Evolutionary conservation across 2,329 filamentous ascomycete species (phyloP).

Genomic region (Aspergillus chevalieri): DNA sequence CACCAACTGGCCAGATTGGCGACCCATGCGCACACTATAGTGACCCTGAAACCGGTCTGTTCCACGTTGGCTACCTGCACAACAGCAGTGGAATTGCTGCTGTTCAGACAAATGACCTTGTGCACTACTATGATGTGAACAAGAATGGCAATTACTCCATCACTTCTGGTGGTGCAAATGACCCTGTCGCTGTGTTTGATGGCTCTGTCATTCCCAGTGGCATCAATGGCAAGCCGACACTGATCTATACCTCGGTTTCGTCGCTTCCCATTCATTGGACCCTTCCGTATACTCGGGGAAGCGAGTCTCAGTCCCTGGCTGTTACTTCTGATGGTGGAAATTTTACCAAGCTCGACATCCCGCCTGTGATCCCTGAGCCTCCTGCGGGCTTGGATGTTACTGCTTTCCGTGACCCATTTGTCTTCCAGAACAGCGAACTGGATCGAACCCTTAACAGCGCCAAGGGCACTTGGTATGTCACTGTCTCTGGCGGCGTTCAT

Average conservation of each 20-base stretch:
- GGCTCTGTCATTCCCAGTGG: slow-evolving; percentile 14
- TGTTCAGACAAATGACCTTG: slow-evolving; percentile 10
- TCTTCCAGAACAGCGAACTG: slow-evolving; percentile 11
- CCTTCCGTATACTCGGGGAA: slow-evolving; percentile 38
- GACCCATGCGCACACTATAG: slow-evolving; percentile 15
- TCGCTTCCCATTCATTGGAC: slow-evolving; percentile 42
- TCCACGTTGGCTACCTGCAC: slow-evolving; percentile 15
- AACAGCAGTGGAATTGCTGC: slow-evolving; percentile 11
- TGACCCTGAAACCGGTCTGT: slow-evolving; percentile 13
- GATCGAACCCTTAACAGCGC: slow-evolving; percentile 7
- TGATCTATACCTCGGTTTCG: slow-evolving; percentile 45
- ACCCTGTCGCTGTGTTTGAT: slow-evolving; percentile 14
- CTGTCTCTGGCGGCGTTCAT: slow-evolving; percentile 14
- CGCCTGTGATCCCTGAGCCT: slow-evolving; percentile 37
- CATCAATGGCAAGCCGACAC: slow-evolving; percentile 39
- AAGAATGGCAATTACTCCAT: slow-evolving; percentile 7
- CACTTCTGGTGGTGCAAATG: slow-evolving; percentile 11
- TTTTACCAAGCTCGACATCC: slow-evolving; percentile 42
- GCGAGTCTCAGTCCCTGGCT: slow-evolving; percentile 43
- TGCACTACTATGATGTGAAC: slow-evolving; percentile 11
- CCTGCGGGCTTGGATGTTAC: slow-evolving; percentile 13
- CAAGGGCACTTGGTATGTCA: slow-evolving; percentile 12
- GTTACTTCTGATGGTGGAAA: slow-evolving; percentile 44
- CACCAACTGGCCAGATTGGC: slow-evolving; percentile 12
- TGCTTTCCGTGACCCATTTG: slow-evolving; percentile 15